These are phyloP conservation scores for Pestalotiopsis sp. DNA, from an alignment of 2,329 filamentous ascomycete genomes.

Conservation along the genomic window DNA sequence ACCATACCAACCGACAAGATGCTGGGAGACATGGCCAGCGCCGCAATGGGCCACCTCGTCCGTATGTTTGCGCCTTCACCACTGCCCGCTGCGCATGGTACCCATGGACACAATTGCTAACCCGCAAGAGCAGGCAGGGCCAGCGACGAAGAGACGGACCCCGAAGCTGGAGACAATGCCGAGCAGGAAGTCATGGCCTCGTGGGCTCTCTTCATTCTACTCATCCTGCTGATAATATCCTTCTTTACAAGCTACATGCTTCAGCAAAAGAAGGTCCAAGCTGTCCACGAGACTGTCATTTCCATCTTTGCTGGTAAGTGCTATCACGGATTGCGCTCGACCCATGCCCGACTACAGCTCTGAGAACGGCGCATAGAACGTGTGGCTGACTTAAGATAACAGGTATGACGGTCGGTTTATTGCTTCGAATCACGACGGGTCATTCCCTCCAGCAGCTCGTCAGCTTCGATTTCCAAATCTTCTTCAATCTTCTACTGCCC, in stretches of 20 bases:
- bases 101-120: conserved; percentile 16
- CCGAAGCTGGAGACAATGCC: conserved; percentile 67
- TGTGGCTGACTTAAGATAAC: neutral
- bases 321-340: neutral
- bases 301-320: conserved; percentile 87
- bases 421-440: conserved; percentile 78
- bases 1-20: conserved; percentile 26
- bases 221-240: conserved; percentile 87
- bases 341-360: conserved; percentile 13
- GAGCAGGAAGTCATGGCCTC: conserved; percentile 94
- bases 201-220: conserved; percentile 96
- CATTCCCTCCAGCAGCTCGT: conserved; percentile 87
- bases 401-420: conserved; percentile 95
- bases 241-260: conserved; percentile 97
- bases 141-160: conserved; percentile 46
- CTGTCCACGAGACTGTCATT: conserved; percentile 95
- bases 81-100: neutral
- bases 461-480: conserved; percentile 98
- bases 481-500: conserved; percentile 98
- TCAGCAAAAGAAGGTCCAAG: conserved; percentile 95
- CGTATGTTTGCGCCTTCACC: conserved; percentile 29
- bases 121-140: conserved; percentile 37
- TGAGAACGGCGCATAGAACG: neutral
- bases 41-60: conserved; percentile 36
- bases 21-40: conserved; percentile 36